Evolutionary conservation across 2,329 filamentous ascomycete genomes (phyloP), one percentile per base, ranked within the genome.

Genomic region (Penicillium occitanis): DNA sequence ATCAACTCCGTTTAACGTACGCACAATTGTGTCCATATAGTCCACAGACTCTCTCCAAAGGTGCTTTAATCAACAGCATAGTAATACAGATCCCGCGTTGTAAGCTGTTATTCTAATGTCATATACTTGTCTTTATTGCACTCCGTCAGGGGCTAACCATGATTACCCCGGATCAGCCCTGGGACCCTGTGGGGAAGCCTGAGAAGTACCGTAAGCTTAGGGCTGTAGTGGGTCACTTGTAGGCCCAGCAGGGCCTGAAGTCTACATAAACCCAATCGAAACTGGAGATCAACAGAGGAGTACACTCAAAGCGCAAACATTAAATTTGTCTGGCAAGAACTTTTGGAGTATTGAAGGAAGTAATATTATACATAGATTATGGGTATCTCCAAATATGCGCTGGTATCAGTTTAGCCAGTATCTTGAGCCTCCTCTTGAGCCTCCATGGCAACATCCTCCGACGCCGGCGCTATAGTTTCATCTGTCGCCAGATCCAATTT

Each of bases 401-500:
- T 25, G 19, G 10, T 37, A 22, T 40, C 53, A 55, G 2, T 10
- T 57, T 40, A 55, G 28, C 53, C 2, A 7, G 33, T 37, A 13
- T 57, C 53, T 8, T 25, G 33, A 40, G 11, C 19, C 28, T 60
- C 58, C 19, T 65, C 44, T 19, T 30, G 63, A 51, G 46, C 55
- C 6, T 60, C 63, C 53, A 57, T 57, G 5, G n/a, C n/a, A 57
- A 57, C 53, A 37, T 57, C 33, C 11, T 57, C 53, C 4, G 33
- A 40, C 11, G 53, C 11, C 5, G n/a, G 33, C 4, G 5, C 53
- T 8, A n/a, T 33, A 33, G 33, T 25, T 3, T 51, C 35, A 19
- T 60, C 63, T 7, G 55, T 25, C 30, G 61, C 37, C 14, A 46
- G 13, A 63, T 66, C 62, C 50, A 62, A 53, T 4, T 46, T 60